Conservation (phyloP, 2,329 filamentous ascomycete species). For the Sporothrix luriei region DNA sequence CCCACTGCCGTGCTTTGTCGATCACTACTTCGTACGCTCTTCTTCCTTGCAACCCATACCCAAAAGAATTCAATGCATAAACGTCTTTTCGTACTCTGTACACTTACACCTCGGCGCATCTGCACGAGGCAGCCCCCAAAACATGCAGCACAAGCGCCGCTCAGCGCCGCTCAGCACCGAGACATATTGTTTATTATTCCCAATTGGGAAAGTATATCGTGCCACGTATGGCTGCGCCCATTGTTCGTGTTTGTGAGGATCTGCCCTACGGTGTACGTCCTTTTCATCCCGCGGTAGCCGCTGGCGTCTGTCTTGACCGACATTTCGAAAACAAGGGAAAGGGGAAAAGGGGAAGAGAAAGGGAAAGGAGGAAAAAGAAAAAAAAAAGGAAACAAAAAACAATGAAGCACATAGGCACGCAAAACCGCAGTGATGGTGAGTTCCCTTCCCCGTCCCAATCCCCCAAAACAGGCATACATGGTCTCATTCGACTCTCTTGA, state of each 20-base stretch:
- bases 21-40: background rate
- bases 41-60: background rate
- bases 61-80: background rate
- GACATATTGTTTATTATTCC: background rate
- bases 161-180: slow-evolving; percentile 13
- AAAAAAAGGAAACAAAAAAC: background rate
- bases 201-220: slow-evolving; percentile 3
- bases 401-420: background rate
- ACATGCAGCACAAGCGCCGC: slow-evolving; percentile 11
- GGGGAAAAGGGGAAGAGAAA: background rate
- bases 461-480: too few relatives aligned
- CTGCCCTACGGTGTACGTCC: too few relatives aligned
- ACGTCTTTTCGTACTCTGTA: too few relatives aligned
- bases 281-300: background rate
- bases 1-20: background rate
- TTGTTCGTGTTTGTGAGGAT: background rate
- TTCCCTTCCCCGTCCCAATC: too few relatives aligned
- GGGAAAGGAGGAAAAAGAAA: background rate
- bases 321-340: background rate
- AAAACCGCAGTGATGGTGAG: too few relatives aligned
- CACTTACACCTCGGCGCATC: background rate
- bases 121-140: background rate
- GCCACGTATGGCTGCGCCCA: too few relatives aligned
- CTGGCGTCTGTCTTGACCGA: background rate
- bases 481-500: too few relatives aligned